These are phyloP conservation scores for Globisporangium echinulatum DNA, from an alignment of 352 stramenopile genomes.

Conservation along the genomic window DNA sequence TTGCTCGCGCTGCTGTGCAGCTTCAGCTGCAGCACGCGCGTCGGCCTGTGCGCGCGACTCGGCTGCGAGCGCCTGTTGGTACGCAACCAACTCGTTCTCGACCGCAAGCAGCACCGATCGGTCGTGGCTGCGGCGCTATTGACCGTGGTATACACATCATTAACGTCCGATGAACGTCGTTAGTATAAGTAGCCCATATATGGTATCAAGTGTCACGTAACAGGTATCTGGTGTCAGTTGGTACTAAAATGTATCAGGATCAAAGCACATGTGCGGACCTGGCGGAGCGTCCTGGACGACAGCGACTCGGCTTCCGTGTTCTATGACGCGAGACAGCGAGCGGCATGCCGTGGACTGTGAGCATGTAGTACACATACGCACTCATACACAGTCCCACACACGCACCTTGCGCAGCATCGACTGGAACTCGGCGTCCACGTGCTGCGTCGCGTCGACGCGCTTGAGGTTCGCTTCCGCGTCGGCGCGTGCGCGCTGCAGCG, in stretches of 20 bases:
- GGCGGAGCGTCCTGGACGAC: slow-evolving; percentile 26
- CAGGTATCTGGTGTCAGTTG: too few relatives aligned
- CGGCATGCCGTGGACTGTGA: too few relatives aligned
- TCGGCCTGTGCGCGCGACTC: slow-evolving; percentile 26
- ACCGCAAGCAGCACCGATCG: slow-evolving; percentile 32
- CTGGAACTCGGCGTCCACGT: slow-evolving; percentile 12
- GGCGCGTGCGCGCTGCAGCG: slow-evolving; percentile 43
- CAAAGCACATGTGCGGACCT: slow-evolving; percentile 14
- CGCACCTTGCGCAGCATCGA: slow-evolving; percentile 24
- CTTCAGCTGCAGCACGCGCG: slow-evolving; percentile 27
- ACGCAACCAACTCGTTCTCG: slow-evolving; percentile 41
- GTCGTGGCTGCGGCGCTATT: slow-evolving; percentile 32
- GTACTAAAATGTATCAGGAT: too few relatives aligned
- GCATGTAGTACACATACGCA: too few relatives aligned
- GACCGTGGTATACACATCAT: too few relatives aligned
- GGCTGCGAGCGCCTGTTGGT: slow-evolving; percentile 30
- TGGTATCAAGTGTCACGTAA: too few relatives aligned
- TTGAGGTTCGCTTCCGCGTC: slow-evolving; percentile 45
- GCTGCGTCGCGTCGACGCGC: slow-evolving; percentile 13
- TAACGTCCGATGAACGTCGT: too few relatives aligned
- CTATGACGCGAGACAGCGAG: neutral
- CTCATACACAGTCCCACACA: neutral
- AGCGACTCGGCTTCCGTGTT: slow-evolving; percentile 27
- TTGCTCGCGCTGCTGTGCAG: slow-evolving; percentile 17
- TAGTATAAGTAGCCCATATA: too few relatives aligned